These are phyloP conservation scores for Rubia yunnanensis DNA, from an alignment of 257 asterid species.

Conservation along the genomic window DNA sequence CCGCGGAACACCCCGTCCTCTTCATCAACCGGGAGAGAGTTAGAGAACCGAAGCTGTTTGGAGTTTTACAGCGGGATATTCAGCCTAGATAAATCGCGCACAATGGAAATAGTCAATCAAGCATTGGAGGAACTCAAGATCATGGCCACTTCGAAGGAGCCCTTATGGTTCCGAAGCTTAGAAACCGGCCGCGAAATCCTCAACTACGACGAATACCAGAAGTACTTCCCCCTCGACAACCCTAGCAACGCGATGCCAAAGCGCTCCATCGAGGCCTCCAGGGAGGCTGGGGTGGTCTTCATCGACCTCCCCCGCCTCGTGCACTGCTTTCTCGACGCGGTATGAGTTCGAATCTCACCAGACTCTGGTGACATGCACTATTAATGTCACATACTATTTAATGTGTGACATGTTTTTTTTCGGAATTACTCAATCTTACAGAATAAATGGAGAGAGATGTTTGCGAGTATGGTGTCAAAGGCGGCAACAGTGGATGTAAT, in stretches of 20 bases:
- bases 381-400: too few species aligned
- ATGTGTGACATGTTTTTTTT: too few species aligned
- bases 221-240: constrained; percentile 26
- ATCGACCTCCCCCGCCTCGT: constrained; percentile 57
- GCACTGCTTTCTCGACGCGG: constrained; percentile 69
- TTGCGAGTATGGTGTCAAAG: constrained; percentile 63
- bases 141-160: constrained; percentile 62
- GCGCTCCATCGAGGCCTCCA: constrained; percentile 67
- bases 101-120: constrained; percentile 33
- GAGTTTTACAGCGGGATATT: constrained; percentile 29
- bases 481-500: constrained; percentile 62
- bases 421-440: too few species aligned
- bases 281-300: constrained; percentile 51
- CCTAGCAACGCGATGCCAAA: constrained; percentile 18
- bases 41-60: constrained; percentile 38
- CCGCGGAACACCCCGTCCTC: constrained; percentile 29
- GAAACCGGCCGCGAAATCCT: constrained; percentile 84
- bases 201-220: constrained; percentile 70
- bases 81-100: constrained; percentile 37
- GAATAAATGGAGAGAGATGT: constrained; percentile 80
- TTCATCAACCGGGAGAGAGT: constrained; percentile 42
- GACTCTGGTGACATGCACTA: too few species aligned
- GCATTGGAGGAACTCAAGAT: constrained; percentile 52
- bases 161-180: constrained; percentile 64
- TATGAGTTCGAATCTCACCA: constrained; percentile 1